Evolutionary conservation across 495 filamentous ascomycete genomes (phyloP), one percentile per base, ranked within the genome.

Genomic region (Podospora conica): DNA sequence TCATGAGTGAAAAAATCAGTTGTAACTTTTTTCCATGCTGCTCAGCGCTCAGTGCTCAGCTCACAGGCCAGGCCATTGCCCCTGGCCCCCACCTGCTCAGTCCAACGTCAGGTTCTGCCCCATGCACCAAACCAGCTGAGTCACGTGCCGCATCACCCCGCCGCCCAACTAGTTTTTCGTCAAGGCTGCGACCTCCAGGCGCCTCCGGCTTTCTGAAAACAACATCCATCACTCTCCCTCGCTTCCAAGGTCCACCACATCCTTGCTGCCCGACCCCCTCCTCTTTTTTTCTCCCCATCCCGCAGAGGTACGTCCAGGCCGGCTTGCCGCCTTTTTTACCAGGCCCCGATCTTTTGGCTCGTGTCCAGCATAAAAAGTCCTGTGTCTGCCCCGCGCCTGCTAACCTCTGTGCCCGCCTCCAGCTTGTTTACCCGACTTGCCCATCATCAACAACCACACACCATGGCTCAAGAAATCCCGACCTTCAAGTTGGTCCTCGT

Each of bases 401-500:
- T 73, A 67, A 74, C 69, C 33, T 63, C 27, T 40, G 56, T 54
- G 27, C 66, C 40, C 40, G 28, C 72, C 22, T 20, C 60, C 70
- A 75, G 75, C 73, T 70, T 73, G 71, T 76, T 73, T 71, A 71
- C 66, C 57, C 70, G 53, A 63, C 59, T 70, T 66, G 58, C 62
- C 60, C 64, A 62, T 71, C 67, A 71, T n/a, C n/a, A 64, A 64
- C 65, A 55, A 70, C 63, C 67, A 66, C 70, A 73, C 72, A 73
- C 71, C 76, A 94, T 93, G 89, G 85, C 88, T 73, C 70, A 75
- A 66, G 72, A 80, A 63, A 77, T 76, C 69, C 86, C 88, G 59
- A 97, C 93, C 76, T 98, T 99, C 87, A 99, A 99, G 91, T 90
- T 99, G 75, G 96, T 99, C 72, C 92, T 99, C 76, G 96, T 99